Conservation (phyloP, 345 rosid genomes). For the Citrus sinensis region DVS_A1.0 CM039161.1:923001-923500, state of each 20-base stretch:
- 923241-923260: not conserved
- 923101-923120: constrained; percentile 51
- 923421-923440: constrained; percentile 57
- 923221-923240: not conserved
- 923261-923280: not conserved
- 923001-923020: constrained; percentile 27
- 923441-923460: constrained; percentile 40
- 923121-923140: not conserved
- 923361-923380: constrained; percentile 40
- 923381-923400: constrained; percentile 65
- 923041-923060: constrained; percentile 57
- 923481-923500: constrained; percentile 45
- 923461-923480: constrained; percentile 31
- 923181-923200: not conserved
- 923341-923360: constrained; percentile 17
- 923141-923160: not conserved
- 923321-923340: not conserved
- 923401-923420: constrained; percentile 73
- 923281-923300: not conserved
- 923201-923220: too few species aligned
- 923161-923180: not conserved
- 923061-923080: constrained; percentile 63
- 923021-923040: constrained; percentile 59
- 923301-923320: not conserved
- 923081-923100: constrained; percentile 52